Conservation (phyloP, 345 rosid genomes). For the Hibiscus trionum region DNA sequence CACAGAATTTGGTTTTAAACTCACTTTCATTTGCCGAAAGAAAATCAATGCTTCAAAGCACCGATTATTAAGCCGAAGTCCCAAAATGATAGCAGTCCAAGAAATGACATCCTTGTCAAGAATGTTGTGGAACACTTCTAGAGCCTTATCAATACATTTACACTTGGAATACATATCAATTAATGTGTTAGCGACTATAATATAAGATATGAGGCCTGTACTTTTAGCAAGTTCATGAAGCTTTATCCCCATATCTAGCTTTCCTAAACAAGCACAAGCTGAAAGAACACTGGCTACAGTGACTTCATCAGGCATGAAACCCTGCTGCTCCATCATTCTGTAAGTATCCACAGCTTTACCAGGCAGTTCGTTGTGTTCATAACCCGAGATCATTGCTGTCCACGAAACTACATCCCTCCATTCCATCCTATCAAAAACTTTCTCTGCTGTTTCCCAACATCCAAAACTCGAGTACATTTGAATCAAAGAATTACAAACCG, state of each 20-base stretch:
- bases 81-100: constrained; percentile 72
- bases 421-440: constrained; percentile 49
- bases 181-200: constrained; percentile 58
- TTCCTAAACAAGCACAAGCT: constrained; percentile 57
- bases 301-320: constrained; percentile 53
- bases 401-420: constrained; percentile 67
- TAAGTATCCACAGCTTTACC: constrained; percentile 48
- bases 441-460: constrained; percentile 45
- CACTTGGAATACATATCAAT: constrained; percentile 86
- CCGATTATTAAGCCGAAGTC: constrained; percentile 65
- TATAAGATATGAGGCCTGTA: constrained; percentile 43
- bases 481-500: constrained; percentile 64
- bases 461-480: constrained; percentile 57
- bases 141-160: constrained; percentile 54
- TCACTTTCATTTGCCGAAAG: constrained; percentile 55
- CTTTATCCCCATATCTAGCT: constrained; percentile 44
- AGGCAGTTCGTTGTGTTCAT: constrained; percentile 45
- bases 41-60: constrained; percentile 68
- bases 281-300: constrained; percentile 62
- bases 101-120: constrained; percentile 69
- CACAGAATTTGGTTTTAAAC: constrained; percentile 54
- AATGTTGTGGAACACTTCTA: constrained; percentile 52
- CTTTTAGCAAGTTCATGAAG: constrained; percentile 57
- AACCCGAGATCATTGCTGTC: constrained; percentile 79
- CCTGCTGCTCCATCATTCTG: constrained; percentile 50